Conservation (phyloP, 2,329 filamentous ascomycete genomes). For the Paracorniculantispora psalliotae region DNA sequence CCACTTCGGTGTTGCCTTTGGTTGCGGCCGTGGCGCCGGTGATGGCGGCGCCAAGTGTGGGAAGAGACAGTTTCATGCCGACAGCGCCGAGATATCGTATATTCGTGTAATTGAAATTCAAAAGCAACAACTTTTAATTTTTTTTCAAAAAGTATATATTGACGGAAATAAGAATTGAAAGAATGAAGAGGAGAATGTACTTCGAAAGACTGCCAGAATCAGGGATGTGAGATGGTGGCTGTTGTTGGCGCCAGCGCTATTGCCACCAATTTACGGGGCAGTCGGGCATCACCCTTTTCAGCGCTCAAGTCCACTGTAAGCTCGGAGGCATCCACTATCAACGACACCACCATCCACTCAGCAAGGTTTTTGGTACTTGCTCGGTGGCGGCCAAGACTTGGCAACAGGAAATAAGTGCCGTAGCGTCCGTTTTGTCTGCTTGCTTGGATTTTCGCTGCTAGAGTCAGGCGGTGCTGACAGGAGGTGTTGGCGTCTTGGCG, state of each 20-base stretch:
- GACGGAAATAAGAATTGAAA: too few species aligned
- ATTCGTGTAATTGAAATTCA: too few species aligned
- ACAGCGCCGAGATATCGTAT: neutral
- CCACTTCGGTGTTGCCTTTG: constrained; percentile 5
- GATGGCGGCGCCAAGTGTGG: neutral
- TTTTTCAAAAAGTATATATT: too few species aligned
- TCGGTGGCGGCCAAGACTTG: neutral
- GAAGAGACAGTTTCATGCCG: constrained; percentile 1
- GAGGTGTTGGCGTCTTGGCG: neutral
- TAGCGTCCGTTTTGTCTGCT: neutral
- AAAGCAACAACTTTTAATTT: neutral
- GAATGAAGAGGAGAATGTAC: too few species aligned
- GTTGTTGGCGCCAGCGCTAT: neutral
- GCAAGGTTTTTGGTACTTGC: neutral
- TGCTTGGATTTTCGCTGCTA: neutral
- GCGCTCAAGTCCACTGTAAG: neutral
- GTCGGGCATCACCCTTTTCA: neutral
- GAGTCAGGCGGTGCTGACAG: neutral
- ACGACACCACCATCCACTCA: neutral
- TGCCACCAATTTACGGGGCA: neutral
- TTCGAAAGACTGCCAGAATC: too few species aligned
- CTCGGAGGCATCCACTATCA: neutral
- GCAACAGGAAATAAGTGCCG: neutral
- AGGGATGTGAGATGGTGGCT: neutral
- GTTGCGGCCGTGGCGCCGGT: neutral